Percentiles rank a stretch among this genome's conserved stretches.
phyloP scores from a whole-genome alignment of 768 basidiomycete species.

The Hypsizygus marmoreus region DNA sequence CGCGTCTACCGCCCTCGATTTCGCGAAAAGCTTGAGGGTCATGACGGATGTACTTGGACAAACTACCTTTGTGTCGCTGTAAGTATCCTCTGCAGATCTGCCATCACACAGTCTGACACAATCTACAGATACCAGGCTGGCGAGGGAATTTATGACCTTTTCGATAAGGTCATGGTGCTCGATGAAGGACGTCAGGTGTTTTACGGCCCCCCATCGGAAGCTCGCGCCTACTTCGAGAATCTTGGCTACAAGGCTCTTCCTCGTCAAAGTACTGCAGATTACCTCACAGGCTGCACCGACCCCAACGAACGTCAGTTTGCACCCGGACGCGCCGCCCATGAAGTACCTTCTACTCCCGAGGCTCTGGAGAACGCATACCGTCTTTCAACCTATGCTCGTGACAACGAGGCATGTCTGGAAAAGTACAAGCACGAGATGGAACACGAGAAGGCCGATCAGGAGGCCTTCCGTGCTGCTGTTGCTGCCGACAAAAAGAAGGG shows the following conservation, averaged over 20 bases:
- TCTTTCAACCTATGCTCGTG: slow-evolving; percentile 44
- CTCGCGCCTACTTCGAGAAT: slow-evolving; percentile 75
- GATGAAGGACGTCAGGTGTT: slow-evolving; percentile 81
- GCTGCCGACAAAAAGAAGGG: slow-evolving; percentile 76
- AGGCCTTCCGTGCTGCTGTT: slow-evolving; percentile 77
- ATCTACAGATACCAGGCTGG: slow-evolving; percentile 71
- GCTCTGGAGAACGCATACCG: slow-evolving; percentile 67
- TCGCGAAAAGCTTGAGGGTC: slow-evolving; percentile 73
- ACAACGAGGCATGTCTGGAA: slow-evolving; percentile 47
- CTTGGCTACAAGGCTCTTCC: slow-evolving; percentile 75
- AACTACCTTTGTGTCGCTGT: slow-evolving; percentile 80
- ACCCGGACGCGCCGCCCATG: slow-evolving; percentile 53
- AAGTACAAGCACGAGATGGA: slow-evolving; percentile 60
- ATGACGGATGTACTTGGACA: slow-evolving; percentile 84
- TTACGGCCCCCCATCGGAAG: slow-evolving; percentile 73
- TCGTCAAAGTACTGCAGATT: slow-evolving; percentile 85
- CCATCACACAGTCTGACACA: slow-evolving; percentile 5
- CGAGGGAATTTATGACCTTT: slow-evolving; percentile 73
- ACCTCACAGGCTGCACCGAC: slow-evolving; percentile 82
- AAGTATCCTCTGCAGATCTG: slow-evolving; percentile 23
- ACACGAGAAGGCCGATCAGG: slow-evolving; percentile 65
- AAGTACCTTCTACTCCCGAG: slow-evolving; percentile 69
- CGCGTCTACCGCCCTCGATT: slow-evolving; percentile 88
- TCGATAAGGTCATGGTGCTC: slow-evolving; percentile 88
- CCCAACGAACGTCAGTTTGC: slow-evolving; percentile 83